Percentiles rank a stretch among this genome's conserved stretches.
phyloP scores from a whole-genome alignment of 768 basidiomycete species.

The Tricholoma matsutake region DNA sequence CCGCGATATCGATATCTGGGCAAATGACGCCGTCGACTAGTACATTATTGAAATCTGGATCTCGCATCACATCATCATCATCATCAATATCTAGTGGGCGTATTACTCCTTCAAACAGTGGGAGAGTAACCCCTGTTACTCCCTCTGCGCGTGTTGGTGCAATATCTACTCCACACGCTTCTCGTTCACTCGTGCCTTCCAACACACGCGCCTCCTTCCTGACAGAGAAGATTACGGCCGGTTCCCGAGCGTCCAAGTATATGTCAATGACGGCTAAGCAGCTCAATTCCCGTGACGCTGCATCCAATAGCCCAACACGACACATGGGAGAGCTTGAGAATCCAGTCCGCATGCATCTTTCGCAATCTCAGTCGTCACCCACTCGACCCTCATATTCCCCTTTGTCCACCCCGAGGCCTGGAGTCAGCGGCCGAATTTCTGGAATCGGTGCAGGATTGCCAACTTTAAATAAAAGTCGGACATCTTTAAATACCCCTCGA shows the following conservation, averaged over 20 bases:
- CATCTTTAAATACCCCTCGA: constrained; percentile 55
- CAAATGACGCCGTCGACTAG: constrained; percentile 49
- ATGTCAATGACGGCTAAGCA: constrained; percentile 83
- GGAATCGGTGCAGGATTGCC: constrained; percentile 32
- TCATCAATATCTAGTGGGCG: constrained; percentile 38
- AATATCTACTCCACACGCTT: constrained; percentile 34
- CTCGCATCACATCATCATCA: constrained; percentile 31
- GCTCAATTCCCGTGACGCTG: constrained; percentile 48
- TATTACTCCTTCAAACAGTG: constrained; percentile 38
- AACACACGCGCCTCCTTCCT: constrained; percentile 31
- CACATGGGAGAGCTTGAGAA: constrained; percentile 18
- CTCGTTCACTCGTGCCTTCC: constrained; percentile 30
- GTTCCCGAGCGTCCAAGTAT: constrained; percentile 84
- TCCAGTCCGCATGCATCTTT: constrained; percentile 25
- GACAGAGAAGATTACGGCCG: constrained; percentile 62
- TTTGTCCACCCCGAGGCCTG: constrained; percentile 65
- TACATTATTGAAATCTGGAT: constrained; percentile 28
- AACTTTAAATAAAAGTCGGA: constrained; percentile 32
- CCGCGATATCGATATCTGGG: constrained; percentile 49
- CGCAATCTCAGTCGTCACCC: constrained; percentile 37
- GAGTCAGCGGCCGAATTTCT: constrained; percentile 31
- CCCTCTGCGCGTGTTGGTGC: constrained; percentile 33
- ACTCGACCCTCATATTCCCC: constrained; percentile 56
- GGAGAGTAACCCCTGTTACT: constrained; percentile 48
- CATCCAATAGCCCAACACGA: constrained; percentile 30